Conservation (phyloP, 2,329 filamentous ascomycete species). For the Gnomoniopsis sp. region DNA sequence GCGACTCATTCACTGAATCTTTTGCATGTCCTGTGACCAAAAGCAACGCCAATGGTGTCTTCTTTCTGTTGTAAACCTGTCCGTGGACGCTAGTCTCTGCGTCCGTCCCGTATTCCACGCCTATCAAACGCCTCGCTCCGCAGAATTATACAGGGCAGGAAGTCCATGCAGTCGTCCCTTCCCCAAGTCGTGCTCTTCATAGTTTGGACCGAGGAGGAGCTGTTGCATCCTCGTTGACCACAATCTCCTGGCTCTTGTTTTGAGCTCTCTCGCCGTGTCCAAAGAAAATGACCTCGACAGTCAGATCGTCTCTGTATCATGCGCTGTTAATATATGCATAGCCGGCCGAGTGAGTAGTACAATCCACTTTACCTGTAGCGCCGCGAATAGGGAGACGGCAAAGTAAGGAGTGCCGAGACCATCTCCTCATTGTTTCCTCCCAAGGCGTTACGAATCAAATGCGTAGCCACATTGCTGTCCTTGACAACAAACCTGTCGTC, state of each 20-base stretch:
- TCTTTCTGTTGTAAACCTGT: not conserved
- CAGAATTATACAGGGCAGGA: not conserved
- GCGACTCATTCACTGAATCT: not conserved
- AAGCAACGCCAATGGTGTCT: not conserved
- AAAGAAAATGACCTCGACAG: conserved; percentile 98
- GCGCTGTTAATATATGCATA: conserved; percentile 10
- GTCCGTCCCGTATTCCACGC: not conserved
- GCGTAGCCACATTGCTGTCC: conserved; percentile 94
- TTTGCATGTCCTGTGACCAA: not conserved
- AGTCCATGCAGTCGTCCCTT: not conserved
- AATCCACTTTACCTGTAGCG: conserved; percentile 71
- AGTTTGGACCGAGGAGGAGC: conserved; percentile 40
- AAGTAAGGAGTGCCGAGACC: conserved; percentile 84
- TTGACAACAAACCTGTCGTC: conserved; percentile 85
- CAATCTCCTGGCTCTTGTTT: conserved; percentile 63
- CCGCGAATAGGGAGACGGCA: conserved; percentile 87
- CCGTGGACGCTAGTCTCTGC: not conserved
- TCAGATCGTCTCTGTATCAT: conserved; percentile 76
- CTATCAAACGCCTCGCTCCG: conserved; percentile 11
- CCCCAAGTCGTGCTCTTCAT: not conserved
- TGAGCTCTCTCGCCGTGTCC: conserved; percentile 65
- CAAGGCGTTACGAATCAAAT: conserved; percentile 90
- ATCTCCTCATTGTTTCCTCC: conserved; percentile 93
- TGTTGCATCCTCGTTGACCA: conserved; percentile 83
- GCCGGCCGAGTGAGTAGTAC: not conserved